Conservation (phyloP, 331 rosid genomes). For the Telfairia occidentalis region DNA sequence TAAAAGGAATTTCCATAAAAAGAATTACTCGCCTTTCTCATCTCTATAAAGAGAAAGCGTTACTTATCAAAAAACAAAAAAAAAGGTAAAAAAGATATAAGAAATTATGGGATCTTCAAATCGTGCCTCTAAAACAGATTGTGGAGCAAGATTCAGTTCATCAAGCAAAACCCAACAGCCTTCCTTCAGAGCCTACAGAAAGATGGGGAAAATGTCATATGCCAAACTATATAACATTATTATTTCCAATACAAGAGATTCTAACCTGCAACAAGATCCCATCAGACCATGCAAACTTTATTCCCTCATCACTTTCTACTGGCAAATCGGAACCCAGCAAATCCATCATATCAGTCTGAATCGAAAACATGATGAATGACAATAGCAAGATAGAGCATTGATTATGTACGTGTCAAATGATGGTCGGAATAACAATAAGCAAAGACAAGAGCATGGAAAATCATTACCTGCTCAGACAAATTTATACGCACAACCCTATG, state of each 20-base stretch:
- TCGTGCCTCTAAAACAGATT: slow-evolving; percentile 72
- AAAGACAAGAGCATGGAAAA: background rate
- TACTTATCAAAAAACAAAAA: no score
- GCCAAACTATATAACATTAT: background rate
- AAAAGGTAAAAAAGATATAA: background rate
- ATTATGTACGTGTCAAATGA: background rate
- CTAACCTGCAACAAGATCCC: slow-evolving; percentile 79
- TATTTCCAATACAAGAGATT: background rate
- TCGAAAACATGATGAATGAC: slow-evolving; percentile 9
- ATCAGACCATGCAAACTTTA: slow-evolving; percentile 91
- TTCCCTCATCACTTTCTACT: slow-evolving; percentile 72
- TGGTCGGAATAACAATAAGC: background rate
- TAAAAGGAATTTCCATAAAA: background rate
- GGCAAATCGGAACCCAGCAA: slow-evolving; percentile 94
- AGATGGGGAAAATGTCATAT: slow-evolving; percentile 2
- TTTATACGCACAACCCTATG: slow-evolving; percentile 81
- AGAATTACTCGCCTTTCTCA: background rate
- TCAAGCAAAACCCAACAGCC: slow-evolving; percentile 97
- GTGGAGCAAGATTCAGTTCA: slow-evolving; percentile 97
- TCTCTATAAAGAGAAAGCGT: slow-evolving; percentile 1
- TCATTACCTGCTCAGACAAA: slow-evolving; percentile 75
- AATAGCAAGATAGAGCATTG: background rate
- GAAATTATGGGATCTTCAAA: background rate
- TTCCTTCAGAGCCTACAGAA: slow-evolving; percentile 70
- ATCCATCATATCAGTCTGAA: slow-evolving; percentile 98